A percentile compares a stretch with the other conserved stretches of the same genome.
Evolutionary conservation across 768 basidiomycete species (phyloP).

Genomic region (Boletus huronensis): DNA sequence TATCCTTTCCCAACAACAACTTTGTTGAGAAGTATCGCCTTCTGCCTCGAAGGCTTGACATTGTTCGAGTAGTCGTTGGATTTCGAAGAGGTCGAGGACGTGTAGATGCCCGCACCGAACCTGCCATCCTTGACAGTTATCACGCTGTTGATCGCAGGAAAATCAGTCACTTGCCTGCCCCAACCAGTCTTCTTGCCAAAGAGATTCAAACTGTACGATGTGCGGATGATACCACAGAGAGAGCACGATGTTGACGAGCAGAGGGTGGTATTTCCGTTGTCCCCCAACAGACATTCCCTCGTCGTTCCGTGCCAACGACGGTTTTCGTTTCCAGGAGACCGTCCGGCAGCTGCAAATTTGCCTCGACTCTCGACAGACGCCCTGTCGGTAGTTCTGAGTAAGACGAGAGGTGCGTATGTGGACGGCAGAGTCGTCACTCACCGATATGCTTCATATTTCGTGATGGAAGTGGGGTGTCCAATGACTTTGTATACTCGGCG

Average conservation of each 20-base stretch:
- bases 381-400: constrained; percentile 29
- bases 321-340: constrained; percentile 66
- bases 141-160: background rate
- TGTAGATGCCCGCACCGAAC: constrained; percentile 70
- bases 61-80: constrained; percentile 71
- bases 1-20: constrained; percentile 69
- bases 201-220: constrained; percentile 59
- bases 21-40: constrained; percentile 71
- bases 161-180: constrained; percentile 48
- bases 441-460: constrained; percentile 61
- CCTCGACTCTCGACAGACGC: constrained; percentile 56
- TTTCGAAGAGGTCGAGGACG: constrained; percentile 78
- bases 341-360: constrained; percentile 50
- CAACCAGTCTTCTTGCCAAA: constrained; percentile 71
- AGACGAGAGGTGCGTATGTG: background rate
- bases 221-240: constrained; percentile 60
- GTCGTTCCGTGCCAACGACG: constrained; percentile 75
- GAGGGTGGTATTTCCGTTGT: constrained; percentile 49
- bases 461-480: constrained; percentile 43
- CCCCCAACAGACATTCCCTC: constrained; percentile 60
- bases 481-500: constrained; percentile 64
- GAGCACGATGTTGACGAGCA: constrained; percentile 59
- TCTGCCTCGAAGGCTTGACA: constrained; percentile 49
- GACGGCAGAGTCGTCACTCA: constrained; percentile 25
- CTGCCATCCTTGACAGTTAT: constrained; percentile 31